Percentiles rank a stretch among this genome's conserved stretches.
phyloP scores from a whole-genome alignment of 768 basidiomycete species.

The Panus rudis region DNA sequence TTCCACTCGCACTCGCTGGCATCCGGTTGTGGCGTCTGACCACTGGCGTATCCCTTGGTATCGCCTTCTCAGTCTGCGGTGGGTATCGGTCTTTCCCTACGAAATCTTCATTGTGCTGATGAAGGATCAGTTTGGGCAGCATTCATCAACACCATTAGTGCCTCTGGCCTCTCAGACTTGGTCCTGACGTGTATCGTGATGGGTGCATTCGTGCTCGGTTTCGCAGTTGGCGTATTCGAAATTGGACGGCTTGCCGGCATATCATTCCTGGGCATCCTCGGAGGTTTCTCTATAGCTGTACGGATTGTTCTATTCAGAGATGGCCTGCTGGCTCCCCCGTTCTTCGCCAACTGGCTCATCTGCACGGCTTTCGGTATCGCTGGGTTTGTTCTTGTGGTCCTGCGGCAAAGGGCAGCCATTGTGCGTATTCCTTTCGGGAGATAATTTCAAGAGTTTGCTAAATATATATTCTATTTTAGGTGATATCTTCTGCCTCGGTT shows the following conservation, averaged over 20 bases:
- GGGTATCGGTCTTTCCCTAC: constrained; percentile 1
- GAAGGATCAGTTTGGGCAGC: constrained; percentile 49
- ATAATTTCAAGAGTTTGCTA: constrained; percentile 28
- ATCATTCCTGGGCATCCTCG: constrained; percentile 38
- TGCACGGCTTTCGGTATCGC: constrained; percentile 37
- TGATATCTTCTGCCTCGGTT: constrained; percentile 39
- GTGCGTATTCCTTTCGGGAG: constrained; percentile 31
- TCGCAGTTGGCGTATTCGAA: constrained; percentile 47
- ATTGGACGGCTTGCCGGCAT: constrained; percentile 43
- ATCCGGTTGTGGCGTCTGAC: constrained; percentile 52
- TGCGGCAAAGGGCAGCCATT: constrained; percentile 41
- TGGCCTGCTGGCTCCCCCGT: constrained; percentile 41
- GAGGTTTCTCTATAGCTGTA: constrained; percentile 52
- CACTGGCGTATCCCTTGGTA: constrained; percentile 46
- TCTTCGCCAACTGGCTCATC: constrained; percentile 47
- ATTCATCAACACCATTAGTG: constrained; percentile 46
- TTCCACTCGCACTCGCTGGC: constrained; percentile 48
- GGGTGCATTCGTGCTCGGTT: constrained; percentile 42
- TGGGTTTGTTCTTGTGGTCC: constrained; percentile 36
- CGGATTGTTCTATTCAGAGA: constrained; percentile 45
- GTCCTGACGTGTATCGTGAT: constrained; percentile 43
- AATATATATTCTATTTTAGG: constrained; percentile 13
- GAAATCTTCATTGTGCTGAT: not conserved
- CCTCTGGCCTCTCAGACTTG: constrained; percentile 44
- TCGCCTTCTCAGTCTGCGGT: constrained; percentile 39